These are phyloP conservation scores for Globisporangium ultimum DNA, from an alignment of 352 stramenopile species.

Conservation along the genomic window DNA sequence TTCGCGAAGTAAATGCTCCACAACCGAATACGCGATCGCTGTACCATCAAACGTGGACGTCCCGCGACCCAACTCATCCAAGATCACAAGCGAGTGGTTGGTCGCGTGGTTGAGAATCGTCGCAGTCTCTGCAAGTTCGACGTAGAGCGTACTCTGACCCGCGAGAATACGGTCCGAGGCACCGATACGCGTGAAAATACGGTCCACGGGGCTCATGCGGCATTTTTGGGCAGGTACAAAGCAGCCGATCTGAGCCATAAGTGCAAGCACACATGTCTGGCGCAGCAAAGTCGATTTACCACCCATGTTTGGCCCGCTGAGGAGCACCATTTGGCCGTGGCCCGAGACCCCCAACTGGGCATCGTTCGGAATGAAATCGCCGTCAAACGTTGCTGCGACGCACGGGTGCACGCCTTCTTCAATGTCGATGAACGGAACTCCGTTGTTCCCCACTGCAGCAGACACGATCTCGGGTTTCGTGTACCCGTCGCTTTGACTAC, in stretches of 20 bases:
- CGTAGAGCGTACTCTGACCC: conserved; percentile 99
- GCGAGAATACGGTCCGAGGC: conserved; percentile 97
- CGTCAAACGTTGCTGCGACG: conserved; percentile 78
- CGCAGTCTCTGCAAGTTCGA: conserved; percentile 98
- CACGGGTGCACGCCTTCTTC: conserved; percentile 94
- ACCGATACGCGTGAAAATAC: conserved; percentile 99
- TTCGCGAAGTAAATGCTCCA: conserved; percentile 89
- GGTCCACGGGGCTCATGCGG: conserved; percentile 95
- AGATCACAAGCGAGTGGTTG: conserved; percentile 94
- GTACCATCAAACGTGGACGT: conserved; percentile 99
- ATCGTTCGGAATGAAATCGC: conserved; percentile 98
- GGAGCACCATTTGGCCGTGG: conserved; percentile 81
- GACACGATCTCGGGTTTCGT: conserved; percentile 90
- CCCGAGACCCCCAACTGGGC: conserved; percentile 80
- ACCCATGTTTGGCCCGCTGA: conserved; percentile 98
- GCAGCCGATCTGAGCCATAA: conserved; percentile 99
- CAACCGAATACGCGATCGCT: conserved; percentile 96
- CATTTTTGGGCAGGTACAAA: conserved; percentile 96
- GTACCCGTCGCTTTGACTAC: conserved; percentile 91
- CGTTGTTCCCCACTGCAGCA: conserved; percentile 35
- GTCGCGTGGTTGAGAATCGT: conserved; percentile 96
- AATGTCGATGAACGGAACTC: conserved; percentile 85
- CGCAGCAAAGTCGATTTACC: conserved; percentile 98
- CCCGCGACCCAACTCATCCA: conserved; percentile 98
- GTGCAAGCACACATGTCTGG: conserved; percentile 96